Base-by-base conservation (phyloP, 805 yeast species). In the Candida sonorensis region DNA sequence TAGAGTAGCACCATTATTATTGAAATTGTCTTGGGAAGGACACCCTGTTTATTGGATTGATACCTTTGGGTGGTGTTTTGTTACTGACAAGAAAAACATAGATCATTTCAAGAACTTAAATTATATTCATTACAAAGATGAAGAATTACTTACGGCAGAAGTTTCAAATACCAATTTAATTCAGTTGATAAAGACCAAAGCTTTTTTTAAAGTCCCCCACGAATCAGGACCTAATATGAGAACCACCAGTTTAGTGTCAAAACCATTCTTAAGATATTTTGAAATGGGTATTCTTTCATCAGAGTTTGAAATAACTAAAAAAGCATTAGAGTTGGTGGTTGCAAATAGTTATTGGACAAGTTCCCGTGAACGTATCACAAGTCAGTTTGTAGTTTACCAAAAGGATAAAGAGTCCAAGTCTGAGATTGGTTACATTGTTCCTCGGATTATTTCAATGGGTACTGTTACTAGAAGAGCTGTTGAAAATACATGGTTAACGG, bases 401-500 rank as follows among this genome's bases (percentile, higher is more conserved):
- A 53, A 56, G 1, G 51, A 59, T 6, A 36, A 44, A 29, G 52
- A 43, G 5, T 21, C 34, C 1, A 27, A 45, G 4, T 33, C 35
- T 8, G 41, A 41, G 3, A 46, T 76, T 40, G 95, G 94, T 0
- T 64, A 88, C 30, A 92, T 94, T 19, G 49, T 92, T 11, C 99
- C 99, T 1, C 74, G 75, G 31, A 67, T 90, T 26, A 68, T 85
- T 7, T 73, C 95, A 3, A 92, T 92, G 96, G 99, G 99, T 1
- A 94, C 99, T 0, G 78, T 92, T 7, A 92, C 99, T 0, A 67
- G 98, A 45, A 67, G 99, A 43, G 96, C 97, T 3, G 96, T 92
- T 2, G 99, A 92, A 52, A 86, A 85, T 40, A 86, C 97, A 0
- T 92, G 99, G 99, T 62, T 92, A 22, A 92, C 99, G 0, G 98